A percentile compares a stretch with the other conserved stretches of the same genome.
phyloP scores from a whole-genome alignment of 768 basidiomycete genomes.

The Jaapia argillacea region DNA sequence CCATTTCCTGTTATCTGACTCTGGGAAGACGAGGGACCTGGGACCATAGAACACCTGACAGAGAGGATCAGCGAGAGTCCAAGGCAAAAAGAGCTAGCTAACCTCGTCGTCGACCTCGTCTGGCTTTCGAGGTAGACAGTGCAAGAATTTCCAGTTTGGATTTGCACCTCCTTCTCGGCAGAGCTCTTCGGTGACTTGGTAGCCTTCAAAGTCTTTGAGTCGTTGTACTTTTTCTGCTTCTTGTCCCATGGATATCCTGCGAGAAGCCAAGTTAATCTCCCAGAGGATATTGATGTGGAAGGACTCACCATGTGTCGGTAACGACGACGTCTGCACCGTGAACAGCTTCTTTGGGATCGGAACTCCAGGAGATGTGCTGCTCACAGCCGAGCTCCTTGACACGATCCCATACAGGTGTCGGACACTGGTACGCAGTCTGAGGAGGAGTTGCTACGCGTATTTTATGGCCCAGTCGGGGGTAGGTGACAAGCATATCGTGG shows the following conservation, averaged over 20 bases:
- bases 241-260: constrained; percentile 98
- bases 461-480: constrained; percentile 83
- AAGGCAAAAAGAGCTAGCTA: constrained; percentile 11
- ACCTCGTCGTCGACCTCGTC: constrained; percentile 96
- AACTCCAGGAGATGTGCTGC: constrained; percentile 60
- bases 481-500: constrained; percentile 95
- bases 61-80: not conserved
- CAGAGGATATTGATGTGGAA: constrained; percentile 1
- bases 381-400: constrained; percentile 71
- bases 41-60: constrained; percentile 84
- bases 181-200: constrained; percentile 87
- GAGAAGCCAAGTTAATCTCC: constrained; percentile 1
- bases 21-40: constrained; percentile 85
- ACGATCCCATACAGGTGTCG: constrained; percentile 68
- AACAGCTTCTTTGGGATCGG: constrained; percentile 80
- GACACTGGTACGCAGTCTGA: constrained; percentile 50
- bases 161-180: constrained; percentile 77
- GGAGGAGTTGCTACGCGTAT: constrained; percentile 78
- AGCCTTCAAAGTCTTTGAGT: constrained; percentile 79
- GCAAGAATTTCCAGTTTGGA: constrained; percentile 87
- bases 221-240: constrained; percentile 89
- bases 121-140: constrained; percentile 88
- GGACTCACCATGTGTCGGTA: constrained; percentile 86
- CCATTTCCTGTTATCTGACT: constrained; percentile 97
- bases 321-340: constrained; percentile 87